phyloP scores from a whole-genome alignment of 768 basidiomycete species.

The Lyophyllum decastes region DNA sequence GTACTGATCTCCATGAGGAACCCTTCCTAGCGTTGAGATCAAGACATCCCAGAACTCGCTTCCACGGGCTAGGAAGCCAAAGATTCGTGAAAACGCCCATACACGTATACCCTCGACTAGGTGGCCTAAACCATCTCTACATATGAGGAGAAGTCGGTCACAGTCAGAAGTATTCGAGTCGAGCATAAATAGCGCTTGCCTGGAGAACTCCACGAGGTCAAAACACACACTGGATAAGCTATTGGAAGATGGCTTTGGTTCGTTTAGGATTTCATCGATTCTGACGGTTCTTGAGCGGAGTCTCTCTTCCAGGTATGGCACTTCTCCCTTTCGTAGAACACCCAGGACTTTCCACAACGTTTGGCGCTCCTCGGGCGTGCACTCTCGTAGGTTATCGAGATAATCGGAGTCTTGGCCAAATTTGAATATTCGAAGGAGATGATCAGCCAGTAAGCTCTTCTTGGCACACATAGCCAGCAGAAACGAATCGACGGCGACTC shows the following conservation, averaged over 20 bases:
- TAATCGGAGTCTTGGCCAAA: constrained; percentile 12
- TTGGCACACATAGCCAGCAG: constrained; percentile 6
- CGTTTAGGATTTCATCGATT: constrained; percentile 4
- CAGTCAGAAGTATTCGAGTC: background rate
- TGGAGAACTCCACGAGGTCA: constrained; percentile 6
- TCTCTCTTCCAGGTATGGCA: constrained; percentile 7
- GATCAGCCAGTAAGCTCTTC: constrained; percentile 6
- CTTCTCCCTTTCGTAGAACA: background rate
- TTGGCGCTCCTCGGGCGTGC: constrained; percentile 8
- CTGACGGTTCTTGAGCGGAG: background rate
- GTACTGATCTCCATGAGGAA: constrained; percentile 8
- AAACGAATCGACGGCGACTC: constrained; percentile 5
- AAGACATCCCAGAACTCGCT: constrained; percentile 3
- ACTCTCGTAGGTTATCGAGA: constrained; percentile 2
- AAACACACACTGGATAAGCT: constrained; percentile 2
- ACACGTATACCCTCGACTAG: background rate
- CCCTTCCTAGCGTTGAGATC: constrained; percentile 9
- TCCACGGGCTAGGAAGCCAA: constrained; percentile 6
- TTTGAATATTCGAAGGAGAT: constrained; percentile 9
- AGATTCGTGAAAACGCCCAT: constrained; percentile 9
- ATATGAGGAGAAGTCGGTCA: background rate
- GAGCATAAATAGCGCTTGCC: background rate
- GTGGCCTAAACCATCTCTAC: constrained; percentile 2
- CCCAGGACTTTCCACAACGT: constrained; percentile 11
- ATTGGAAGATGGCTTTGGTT: background rate